Conservation (phyloP, 2,329 filamentous ascomycete genomes). For the Ophiostoma sp. region DNA sequence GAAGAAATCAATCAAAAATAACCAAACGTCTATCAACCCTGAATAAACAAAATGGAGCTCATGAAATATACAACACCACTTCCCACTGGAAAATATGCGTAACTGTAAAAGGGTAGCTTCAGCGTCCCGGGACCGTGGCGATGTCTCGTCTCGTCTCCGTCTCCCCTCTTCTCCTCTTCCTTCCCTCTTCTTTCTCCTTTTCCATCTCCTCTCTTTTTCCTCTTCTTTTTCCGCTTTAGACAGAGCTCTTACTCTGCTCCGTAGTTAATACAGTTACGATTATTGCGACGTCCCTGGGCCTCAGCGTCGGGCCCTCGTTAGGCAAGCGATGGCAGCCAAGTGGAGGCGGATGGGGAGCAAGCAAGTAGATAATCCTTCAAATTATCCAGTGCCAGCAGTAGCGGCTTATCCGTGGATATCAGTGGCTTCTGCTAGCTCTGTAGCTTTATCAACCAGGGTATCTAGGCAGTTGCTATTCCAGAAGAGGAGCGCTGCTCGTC, state of each 20-base stretch:
- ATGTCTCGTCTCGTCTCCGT: conserved; percentile 2
- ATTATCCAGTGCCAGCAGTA: not conserved
- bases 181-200: not conserved
- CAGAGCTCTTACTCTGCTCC: not conserved
- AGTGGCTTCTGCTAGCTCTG: not conserved
- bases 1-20: not conserved
- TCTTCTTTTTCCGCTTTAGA: not conserved
- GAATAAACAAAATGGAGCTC: not conserved
- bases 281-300: conserved; percentile 12
- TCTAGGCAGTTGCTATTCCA: conserved; percentile 18
- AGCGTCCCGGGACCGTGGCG: conserved; percentile 5
- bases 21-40: not conserved
- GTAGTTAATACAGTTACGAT: not conserved
- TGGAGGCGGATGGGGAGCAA: not conserved
- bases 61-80: not conserved
- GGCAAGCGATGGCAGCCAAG: not conserved
- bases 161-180: not conserved
- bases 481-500: conserved; percentile 21
- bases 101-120: not conserved
- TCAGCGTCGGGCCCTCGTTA: conserved; percentile 16
- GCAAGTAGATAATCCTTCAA: not conserved
- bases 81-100: not conserved
- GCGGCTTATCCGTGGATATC: conserved; percentile 4
- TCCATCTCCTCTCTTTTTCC: not conserved
- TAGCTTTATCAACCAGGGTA: not conserved